These are phyloP conservation scores for Fusarium longipes DNA, from an alignment of 2,329 filamentous ascomycete genomes.

Conservation along the genomic window DNA sequence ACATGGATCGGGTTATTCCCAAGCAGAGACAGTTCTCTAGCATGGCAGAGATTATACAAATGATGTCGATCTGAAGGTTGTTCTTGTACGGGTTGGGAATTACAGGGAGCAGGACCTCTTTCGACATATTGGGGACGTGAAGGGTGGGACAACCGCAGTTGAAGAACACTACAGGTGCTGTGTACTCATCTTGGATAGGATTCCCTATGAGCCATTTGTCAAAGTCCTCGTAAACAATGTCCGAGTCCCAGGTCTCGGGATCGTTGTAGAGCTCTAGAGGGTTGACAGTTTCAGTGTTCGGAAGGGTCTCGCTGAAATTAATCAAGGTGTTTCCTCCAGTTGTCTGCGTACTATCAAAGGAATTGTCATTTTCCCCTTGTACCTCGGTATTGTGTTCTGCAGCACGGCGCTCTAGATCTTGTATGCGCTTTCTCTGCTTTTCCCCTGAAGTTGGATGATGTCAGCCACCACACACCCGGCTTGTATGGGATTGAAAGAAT, in stretches of 20 bases:
- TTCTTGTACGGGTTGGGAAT: slow-evolving; percentile 44
- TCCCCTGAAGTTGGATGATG: slow-evolving; percentile 44
- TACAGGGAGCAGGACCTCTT: slow-evolving; percentile 38
- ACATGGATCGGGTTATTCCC: slow-evolving; percentile 43
- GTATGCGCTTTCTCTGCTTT: slow-evolving; percentile 45
- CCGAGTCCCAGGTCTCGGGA: slow-evolving; percentile 2
- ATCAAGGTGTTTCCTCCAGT: too few species aligned
- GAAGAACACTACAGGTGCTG: slow-evolving; percentile 33
- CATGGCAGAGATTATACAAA: slow-evolving; percentile 42
- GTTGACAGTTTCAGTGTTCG: slow-evolving; percentile 30
- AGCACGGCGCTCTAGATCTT: slow-evolving; percentile 45
- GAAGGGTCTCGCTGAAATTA: background rate
- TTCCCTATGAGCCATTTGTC: slow-evolving; percentile 32
- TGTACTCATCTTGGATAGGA: slow-evolving; percentile 5
- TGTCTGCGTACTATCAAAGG: background rate
- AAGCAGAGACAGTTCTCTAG: slow-evolving; percentile 45
- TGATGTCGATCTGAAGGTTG: slow-evolving; percentile 43
- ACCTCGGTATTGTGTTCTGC: slow-evolving; percentile 2
- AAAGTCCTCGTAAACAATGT: slow-evolving; percentile 17
- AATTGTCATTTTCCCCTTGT: background rate
- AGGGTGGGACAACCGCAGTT: slow-evolving; percentile 44
- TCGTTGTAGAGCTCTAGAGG: slow-evolving; percentile 29
- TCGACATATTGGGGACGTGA: slow-evolving; percentile 38
- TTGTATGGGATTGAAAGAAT: background rate
- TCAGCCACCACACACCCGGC: slow-evolving; percentile 31